Evolutionary conservation across 1,284 basidiomycete species (phyloP).

Genomic region (Leccinum proximum): DNA sequence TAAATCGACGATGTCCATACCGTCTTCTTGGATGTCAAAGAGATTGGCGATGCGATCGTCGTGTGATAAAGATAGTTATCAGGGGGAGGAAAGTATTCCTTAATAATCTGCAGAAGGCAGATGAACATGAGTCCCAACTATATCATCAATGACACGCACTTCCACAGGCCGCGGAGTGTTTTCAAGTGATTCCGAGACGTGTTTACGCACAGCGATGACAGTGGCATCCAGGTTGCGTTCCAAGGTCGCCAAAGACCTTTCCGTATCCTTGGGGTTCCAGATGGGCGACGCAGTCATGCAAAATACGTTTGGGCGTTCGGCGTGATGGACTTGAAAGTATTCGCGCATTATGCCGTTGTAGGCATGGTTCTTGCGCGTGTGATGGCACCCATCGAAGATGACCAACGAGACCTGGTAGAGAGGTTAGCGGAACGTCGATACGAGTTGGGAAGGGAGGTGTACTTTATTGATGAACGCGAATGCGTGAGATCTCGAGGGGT

Average conservation of each 20-base stretch:
- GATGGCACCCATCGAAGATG: slow-evolving; percentile 84
- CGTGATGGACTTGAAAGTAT: slow-evolving; percentile 52
- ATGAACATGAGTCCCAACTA: slow-evolving; percentile 2
- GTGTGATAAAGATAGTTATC: slow-evolving; percentile 47
- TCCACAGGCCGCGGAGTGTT: slow-evolving; percentile 66
- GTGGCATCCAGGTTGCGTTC: slow-evolving; percentile 71
- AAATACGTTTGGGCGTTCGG: slow-evolving; percentile 70
- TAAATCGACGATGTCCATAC: slow-evolving; percentile 28
- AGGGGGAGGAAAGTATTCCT: slow-evolving; percentile 51
- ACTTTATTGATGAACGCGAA: slow-evolving; percentile 68
- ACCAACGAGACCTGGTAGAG: slow-evolving; percentile 58
- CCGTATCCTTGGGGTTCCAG: slow-evolving; percentile 68
- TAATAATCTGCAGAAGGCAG: slow-evolving; percentile 43
- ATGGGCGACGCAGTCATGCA: slow-evolving; percentile 88
- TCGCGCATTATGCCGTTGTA: slow-evolving; percentile 80
- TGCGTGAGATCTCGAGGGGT: slow-evolving; percentile 56
- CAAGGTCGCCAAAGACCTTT: slow-evolving; percentile 51
- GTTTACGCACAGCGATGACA: slow-evolving; percentile 67
- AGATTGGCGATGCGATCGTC: slow-evolving; percentile 13
- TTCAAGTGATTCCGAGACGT: slow-evolving; percentile 57
- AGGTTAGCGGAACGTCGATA: slow-evolving; percentile 1
- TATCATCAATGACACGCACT: slow-evolving; percentile 36
- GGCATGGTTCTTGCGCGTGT: slow-evolving; percentile 73
- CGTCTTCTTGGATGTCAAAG: slow-evolving; percentile 14
- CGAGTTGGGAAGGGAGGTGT: slow-evolving; percentile 6